Evolutionary conservation across 108 stramenopile species (phyloP), one percentile per base, ranked within the genome.

Genomic region (Nannochloropsis gaditana): DNA sequence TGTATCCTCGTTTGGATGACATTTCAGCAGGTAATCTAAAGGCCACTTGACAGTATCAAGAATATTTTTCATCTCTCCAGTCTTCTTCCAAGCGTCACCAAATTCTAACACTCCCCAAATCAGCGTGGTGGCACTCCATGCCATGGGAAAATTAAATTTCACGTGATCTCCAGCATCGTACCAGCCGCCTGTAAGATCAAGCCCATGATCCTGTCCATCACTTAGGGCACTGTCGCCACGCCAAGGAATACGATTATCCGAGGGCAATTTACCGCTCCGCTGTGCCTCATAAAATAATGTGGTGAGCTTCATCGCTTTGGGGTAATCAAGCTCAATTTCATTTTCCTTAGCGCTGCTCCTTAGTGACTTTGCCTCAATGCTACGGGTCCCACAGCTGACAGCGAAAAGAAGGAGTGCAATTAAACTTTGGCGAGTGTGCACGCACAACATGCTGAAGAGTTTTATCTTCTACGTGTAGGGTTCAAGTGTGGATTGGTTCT

Each of bases 191-290:
- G 59, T 73, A 15, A 73, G 59, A 73, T 73, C 59, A 2, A 73
- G 59, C 59, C 59, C 59, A n/a, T 73, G 59, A n/a, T 73, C 59
- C n/a, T 73, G 59, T 73, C 59, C 59, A n/a, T 73, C 59, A 15
- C 59, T n/a, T n/a, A 73, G 59, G n/a, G 59, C 59, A 73, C 59
- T 73, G 6, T 73, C 59, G 15, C 59, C 59, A n/a, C 59, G 59
- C 59, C 59, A 73, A n/a, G 59, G 59, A 8, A 73, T 73, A n/a
- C 59, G 59, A n/a, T 73, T 73, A 2, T 73, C n/a, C 19, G 59
- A 15, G 8, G 47, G 47, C 10, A 50, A 15, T 50, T n/a, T 15
- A 73, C 59, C 59, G 59, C 59, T 73, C n/a, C 59, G 59, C n/a
- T 73, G 59, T 8, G 59, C 59, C 19, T 73, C 59, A n/a, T 73